Base-by-base conservation (phyloP, 257 asterid species). In the Solanum gandarillasii region DNA sequence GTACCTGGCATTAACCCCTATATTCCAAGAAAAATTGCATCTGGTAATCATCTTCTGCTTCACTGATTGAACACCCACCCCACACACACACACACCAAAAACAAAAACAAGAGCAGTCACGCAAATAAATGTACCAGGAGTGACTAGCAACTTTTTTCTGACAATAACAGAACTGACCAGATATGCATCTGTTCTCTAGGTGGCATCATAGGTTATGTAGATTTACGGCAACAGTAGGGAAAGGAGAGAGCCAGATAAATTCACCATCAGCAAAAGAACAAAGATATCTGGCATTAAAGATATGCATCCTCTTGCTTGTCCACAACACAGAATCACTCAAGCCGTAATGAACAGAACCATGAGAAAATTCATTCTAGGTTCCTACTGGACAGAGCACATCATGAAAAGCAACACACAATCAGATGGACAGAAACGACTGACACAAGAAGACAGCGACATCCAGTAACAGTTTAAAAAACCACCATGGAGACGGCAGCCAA, bases 401-500 rank as follows among this genome's bases (percentile, higher is more conserved):
- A n/a, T 43, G 46, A 87, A 3, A n/a, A 43, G 20, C 7, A 41
- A 87, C 21, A 18, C 4, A 18, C 65, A 55, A 55, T 12, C 5
- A 43, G 52, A 43, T 43, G 52, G 52, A 43, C 52, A 43, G 52
- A 43, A 43, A 43, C 16, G 5, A 43, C 52, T 43, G 52, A 43
- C 16, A 43, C n/a, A 1, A 58, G 38, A n/a, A 58, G 38, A n/a
- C 5, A 21, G 29, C 9, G 36, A 31, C 12, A 38, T 9, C 6
- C 5, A 9, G 1, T 21, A 18, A 3, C 36, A 31, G 74, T 31
- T 88, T 83, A 91, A 90, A 87, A 7, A 88, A 76, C 94, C 95
- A 91, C 96, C 95, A 89, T 94, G 94, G 83, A 55, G 10, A 55
- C 23, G 0, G 65, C 23, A 18, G 89, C 94, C 95, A 78, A 93